Percentiles rank a stretch among this genome's conserved stretches.
phyloP scores from a whole-genome alignment of 768 basidiomycete species.

The Podaxis sp. region DNA sequence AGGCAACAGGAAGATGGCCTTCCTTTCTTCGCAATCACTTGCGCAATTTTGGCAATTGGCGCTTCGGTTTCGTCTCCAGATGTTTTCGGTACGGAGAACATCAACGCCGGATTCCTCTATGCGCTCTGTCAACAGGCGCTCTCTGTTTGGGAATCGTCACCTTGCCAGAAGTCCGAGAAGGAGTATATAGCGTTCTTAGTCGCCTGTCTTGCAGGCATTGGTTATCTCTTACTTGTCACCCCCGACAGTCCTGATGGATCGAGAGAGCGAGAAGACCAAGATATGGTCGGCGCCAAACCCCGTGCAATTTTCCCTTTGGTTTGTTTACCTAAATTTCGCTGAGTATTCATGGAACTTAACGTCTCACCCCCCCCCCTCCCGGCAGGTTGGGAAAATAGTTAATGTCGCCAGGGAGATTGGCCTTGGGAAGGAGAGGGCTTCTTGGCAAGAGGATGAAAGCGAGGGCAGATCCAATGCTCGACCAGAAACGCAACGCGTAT shows the following conservation, averaged over 20 bases:
- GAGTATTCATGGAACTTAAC: not conserved
- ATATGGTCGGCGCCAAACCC: constrained; percentile 6
- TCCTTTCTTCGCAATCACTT: constrained; percentile 55
- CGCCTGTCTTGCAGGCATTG: constrained; percentile 53
- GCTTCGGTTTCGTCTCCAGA: constrained; percentile 21
- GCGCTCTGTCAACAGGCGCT: constrained; percentile 35
- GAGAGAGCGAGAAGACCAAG: constrained; percentile 4
- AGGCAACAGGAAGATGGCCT: constrained; percentile 17
- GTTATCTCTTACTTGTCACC: constrained; percentile 25
- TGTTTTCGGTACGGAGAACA: constrained; percentile 5
- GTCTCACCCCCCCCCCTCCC: not conserved
- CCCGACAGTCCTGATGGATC: constrained; percentile 1
- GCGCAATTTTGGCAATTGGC: constrained; percentile 58
- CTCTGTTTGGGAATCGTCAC: constrained; percentile 28
- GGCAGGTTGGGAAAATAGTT: constrained; percentile 67
- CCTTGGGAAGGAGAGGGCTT: constrained; percentile 49
- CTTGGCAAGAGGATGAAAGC: constrained; percentile 27
- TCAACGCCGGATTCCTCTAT: constrained; percentile 27
- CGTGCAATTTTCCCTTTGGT: constrained; percentile 25
- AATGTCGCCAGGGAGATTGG: constrained; percentile 63
- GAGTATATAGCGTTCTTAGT: constrained; percentile 40
- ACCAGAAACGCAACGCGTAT: not conserved
- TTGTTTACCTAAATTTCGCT: constrained; percentile 1
- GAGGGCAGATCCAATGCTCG: constrained; percentile 14
- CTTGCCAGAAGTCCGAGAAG: constrained; percentile 16